phyloP scores from a whole-genome alignment of 1,139 yeast genomes.

The Kurtzmaniella quercitrusa region DNA sequence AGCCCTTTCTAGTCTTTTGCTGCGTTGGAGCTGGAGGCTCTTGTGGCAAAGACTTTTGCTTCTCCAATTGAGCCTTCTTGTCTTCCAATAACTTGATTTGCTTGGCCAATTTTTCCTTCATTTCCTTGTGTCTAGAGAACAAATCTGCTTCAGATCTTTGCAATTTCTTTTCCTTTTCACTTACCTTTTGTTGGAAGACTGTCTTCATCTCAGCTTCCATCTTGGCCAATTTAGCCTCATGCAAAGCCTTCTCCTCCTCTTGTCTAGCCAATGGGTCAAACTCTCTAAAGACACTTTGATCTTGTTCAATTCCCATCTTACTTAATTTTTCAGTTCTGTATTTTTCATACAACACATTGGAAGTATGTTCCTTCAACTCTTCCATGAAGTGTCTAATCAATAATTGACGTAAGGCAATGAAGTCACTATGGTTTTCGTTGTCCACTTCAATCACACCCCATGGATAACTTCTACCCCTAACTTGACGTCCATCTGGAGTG shows the following conservation, averaged over 20 bases:
- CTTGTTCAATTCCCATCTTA: conserved; percentile 89
- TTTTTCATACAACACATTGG: conserved; percentile 73
- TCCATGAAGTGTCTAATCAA: conserved; percentile 88
- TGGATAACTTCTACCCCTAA: conserved; percentile 93
- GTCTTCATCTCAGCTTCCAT: conserved; percentile 97
- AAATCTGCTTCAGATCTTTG: conserved; percentile 97
- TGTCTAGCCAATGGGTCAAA: conserved; percentile 91
- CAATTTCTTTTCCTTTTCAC: conserved; percentile 94
- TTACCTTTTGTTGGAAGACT: conserved; percentile 94
- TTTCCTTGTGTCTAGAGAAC: conserved; percentile 92
- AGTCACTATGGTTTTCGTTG: conserved; percentile 92
- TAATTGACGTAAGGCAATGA: conserved; percentile 83
- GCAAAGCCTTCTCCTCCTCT: conserved; percentile 89
- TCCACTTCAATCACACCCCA: conserved; percentile 98
- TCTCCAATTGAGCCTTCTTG: conserved; percentile 80
- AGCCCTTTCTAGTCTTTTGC: conserved; percentile 50
- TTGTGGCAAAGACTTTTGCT: conserved; percentile 52
- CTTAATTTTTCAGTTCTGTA: conserved; percentile 82
- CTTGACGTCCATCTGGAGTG: conserved; percentile 70
- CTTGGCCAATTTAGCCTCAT: conserved; percentile 89
- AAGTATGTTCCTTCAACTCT: conserved; percentile 87
- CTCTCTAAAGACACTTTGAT: conserved; percentile 84
- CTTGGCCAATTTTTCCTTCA: conserved; percentile 89
- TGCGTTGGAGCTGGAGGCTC: conserved; percentile 51
- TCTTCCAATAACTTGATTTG: conserved; percentile 90